Percentiles rank a stretch among this genome's conserved stretches.
Evolutionary conservation across 805 yeast genomes (phyloP).

Genomic region (Candida pini): DNA sequence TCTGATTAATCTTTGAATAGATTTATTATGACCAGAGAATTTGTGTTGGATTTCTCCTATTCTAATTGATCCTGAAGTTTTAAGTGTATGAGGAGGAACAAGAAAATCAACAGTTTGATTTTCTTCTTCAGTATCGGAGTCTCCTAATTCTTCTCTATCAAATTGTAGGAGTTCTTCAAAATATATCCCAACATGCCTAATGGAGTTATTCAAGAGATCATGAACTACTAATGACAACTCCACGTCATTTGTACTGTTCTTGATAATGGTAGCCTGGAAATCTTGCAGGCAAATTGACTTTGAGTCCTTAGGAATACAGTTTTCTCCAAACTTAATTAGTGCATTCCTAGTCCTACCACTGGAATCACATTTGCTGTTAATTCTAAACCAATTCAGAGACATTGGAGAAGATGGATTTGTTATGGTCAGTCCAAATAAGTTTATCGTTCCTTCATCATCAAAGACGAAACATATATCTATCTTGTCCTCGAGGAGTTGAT

Average conservation of each 20-base stretch:
- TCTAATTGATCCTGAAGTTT: not conserved
- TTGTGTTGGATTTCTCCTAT: conserved; percentile 42
- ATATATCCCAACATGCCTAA: conserved; percentile 30
- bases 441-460: conserved; percentile 35
- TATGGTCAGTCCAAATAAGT: conserved; percentile 44
- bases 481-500: conserved; percentile 21
- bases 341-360: conserved; percentile 11
- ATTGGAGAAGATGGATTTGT: conserved; percentile 43
- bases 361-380: conserved; percentile 23
- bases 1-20: conserved; percentile 60
- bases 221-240: conserved; percentile 40
- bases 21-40: conserved; percentile 82
- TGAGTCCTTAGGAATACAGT: conserved; percentile 28
- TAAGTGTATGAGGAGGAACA: not conserved
- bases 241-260: conserved; percentile 5
- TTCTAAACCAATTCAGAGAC: conserved; percentile 35
- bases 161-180: conserved; percentile 26
- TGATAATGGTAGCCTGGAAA: conserved; percentile 11
- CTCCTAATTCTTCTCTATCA: conserved; percentile 9
- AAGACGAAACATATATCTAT: conserved; percentile 38
- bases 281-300: conserved; percentile 21
- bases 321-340: conserved; percentile 17
- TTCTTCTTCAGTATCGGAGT: conserved; percentile 1
- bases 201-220: conserved; percentile 33
- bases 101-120: not conserved